These are phyloP conservation scores for Aspergillus unguis DNA, from an alignment of 2,329 filamentous ascomycete genomes.

Conservation along the genomic window DNA sequence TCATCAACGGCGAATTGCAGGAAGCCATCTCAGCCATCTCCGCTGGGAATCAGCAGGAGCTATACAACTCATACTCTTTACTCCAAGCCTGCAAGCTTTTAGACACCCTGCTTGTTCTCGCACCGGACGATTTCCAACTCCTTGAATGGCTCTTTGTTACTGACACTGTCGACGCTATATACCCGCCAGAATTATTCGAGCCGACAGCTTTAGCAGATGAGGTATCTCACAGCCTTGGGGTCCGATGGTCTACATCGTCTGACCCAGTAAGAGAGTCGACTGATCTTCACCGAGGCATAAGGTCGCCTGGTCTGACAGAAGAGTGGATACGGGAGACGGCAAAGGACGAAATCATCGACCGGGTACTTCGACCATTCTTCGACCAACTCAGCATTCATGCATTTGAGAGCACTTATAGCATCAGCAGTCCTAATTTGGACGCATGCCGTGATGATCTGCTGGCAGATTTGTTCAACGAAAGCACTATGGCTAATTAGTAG, in stretches of 20 bases:
- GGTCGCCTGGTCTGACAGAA: constrained; percentile 43
- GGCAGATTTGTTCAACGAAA: constrained; percentile 76
- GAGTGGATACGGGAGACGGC: constrained; percentile 52
- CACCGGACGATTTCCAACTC: constrained; percentile 96
- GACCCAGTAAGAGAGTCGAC: constrained; percentile 27
- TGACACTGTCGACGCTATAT: constrained; percentile 94
- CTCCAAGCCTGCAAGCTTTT: constrained; percentile 92
- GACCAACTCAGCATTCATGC: constrained; percentile 86
- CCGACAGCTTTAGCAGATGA: constrained; percentile 79
- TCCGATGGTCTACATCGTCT: constrained; percentile 31
- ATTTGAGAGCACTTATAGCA: constrained; percentile 89
- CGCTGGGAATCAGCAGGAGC: constrained; percentile 67
- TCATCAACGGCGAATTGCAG: constrained; percentile 82
- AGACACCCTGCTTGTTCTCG: constrained; percentile 78
- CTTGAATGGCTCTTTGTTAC: constrained; percentile 97
- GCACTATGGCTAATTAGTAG: constrained; percentile 47
- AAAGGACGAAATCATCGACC: constrained; percentile 64
- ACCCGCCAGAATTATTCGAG: constrained; percentile 67
- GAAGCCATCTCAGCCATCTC: constrained; percentile 72
- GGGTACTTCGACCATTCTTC: constrained; percentile 82
- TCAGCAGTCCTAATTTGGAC: constrained; percentile 66
- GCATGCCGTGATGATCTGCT: constrained; percentile 63
- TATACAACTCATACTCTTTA: constrained; percentile 71
- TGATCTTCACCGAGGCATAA: constrained; percentile 29
- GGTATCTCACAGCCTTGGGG: constrained; percentile 70